A percentile compares a stretch with the other conserved stretches of the same genome.
These are phyloP conservation scores for Mycocalia duriaeana DNA, from an alignment of 1,284 basidiomycete genomes.

Conservation along the genomic window DNA sequence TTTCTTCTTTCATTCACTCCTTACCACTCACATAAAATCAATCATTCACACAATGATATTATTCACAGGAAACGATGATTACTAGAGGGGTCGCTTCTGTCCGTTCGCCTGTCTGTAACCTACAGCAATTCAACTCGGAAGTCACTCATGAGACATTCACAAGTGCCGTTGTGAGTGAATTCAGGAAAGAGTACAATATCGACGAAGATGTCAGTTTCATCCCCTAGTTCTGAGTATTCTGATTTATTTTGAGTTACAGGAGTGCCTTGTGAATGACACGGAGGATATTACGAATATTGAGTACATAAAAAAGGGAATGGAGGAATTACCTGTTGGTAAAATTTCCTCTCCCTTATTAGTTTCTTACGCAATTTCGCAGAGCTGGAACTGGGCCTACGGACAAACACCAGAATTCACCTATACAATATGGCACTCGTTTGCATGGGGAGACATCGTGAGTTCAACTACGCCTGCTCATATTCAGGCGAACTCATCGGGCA, in stretches of 20 bases:
- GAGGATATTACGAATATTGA: constrained; percentile 39
- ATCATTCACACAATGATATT: too few relatives aligned
- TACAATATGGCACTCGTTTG: constrained; percentile 41
- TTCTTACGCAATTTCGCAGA: constrained; percentile 40
- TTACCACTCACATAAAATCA: too few relatives aligned
- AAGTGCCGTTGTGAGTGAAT: constrained; percentile 67
- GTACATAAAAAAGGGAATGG: constrained; percentile 63
- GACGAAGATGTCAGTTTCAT: constrained; percentile 34
- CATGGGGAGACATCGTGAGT: constrained; percentile 60
- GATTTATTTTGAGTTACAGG: constrained; percentile 19
- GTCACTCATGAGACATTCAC: constrained; percentile 72
- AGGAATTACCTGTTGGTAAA: constrained; percentile 61
- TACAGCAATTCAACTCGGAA: constrained; percentile 51
- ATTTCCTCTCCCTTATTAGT: constrained; percentile 1
- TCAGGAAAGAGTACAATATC: constrained; percentile 61
- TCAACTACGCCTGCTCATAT: too few relatives aligned
- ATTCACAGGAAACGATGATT: constrained; percentile 62
- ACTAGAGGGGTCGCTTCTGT: constrained; percentile 90
- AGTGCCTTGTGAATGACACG: constrained; percentile 38
- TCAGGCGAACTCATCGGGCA: too few relatives aligned
- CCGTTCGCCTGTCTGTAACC: constrained; percentile 86
- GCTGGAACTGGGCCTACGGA: constrained; percentile 92
- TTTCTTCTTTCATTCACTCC: too few relatives aligned
- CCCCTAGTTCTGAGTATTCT: background rate
- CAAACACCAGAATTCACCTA: constrained; percentile 92